Evolutionary conservation across 495 filamentous ascomycete species (phyloP), one percentile per base, ranked within the genome.

Genomic region (Umbilicaria muhlenbergii): DNA sequence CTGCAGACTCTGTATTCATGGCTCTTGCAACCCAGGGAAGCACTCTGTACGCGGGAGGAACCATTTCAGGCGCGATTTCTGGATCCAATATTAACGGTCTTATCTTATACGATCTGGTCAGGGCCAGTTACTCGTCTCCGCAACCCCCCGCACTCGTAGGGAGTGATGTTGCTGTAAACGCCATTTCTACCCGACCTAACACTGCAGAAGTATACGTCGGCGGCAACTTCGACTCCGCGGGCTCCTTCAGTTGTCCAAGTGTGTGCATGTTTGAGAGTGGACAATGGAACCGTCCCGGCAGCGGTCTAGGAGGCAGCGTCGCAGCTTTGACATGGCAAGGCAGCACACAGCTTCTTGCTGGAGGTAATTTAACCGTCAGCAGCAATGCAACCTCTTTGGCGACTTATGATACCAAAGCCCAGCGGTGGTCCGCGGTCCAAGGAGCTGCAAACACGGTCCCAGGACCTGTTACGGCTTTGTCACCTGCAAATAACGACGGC

Each of bases 151-250:
- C 74, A 11, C 65, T 92, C n/a, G 63, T 59, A 8, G 88, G 85
- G 14, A 58, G 63, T 8, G 68, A 76, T 48, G 81, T 81, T 14
- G 68, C 74, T 12, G 83, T 94, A 39, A 81, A 86, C 47, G 66
- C 83, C 19, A 82, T 94, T 49, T 74, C 73, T 13, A 60, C 69
- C 6, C 76, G 77, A 33, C 78, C 82, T 5, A 69, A 66, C 44
- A 78, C 78, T 21, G 63, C 67, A 1, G 73, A 89, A 34, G 69
- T 99, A 31, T 99, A 84, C 57, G 77, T 96, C 28, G 91, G 79
- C 13, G 91, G 91, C 24, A 74, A 69, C 21, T 98, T 96, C 51
- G 65, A 73, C 2, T 68, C 69, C 10, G 92, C 87, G 24, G 92
- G 91, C n/a, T 76, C 80, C 10, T 70, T 95, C 17, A 75, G 68